Percentiles rank a stretch among this genome's conserved stretches.
phyloP scores from a whole-genome alignment of 441 rosid genomes.

The Geranium incanum region DNA sequence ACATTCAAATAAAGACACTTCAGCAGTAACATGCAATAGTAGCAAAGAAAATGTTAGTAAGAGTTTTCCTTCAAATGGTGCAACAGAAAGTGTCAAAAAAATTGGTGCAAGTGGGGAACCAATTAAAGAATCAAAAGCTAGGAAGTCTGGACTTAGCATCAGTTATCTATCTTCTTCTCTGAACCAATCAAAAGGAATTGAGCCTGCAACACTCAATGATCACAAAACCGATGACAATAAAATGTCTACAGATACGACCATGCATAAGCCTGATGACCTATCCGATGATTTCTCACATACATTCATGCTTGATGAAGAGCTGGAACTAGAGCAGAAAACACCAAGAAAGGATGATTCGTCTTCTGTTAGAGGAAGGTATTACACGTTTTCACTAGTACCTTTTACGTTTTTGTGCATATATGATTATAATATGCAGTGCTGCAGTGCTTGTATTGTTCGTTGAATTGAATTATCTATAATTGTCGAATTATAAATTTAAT shows the following conservation, averaged over 20 bases:
- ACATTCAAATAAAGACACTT: constrained; percentile 23
- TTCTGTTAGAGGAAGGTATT: constrained; percentile 46
- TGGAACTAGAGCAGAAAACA: constrained; percentile 73
- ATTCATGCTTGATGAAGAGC: constrained; percentile 91
- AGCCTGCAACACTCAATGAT: constrained; percentile 25
- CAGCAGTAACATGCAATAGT: constrained; percentile 21
- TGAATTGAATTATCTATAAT: background rate
- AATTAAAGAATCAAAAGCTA: constrained; percentile 18
- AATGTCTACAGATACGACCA: constrained; percentile 22
- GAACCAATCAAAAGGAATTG: constrained; percentile 29
- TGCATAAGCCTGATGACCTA: constrained; percentile 37
- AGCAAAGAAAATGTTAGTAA: constrained; percentile 18
- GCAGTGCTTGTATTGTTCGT: background rate
- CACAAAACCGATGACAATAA: constrained; percentile 16
- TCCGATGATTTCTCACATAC: constrained; percentile 66
- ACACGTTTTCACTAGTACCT: constrained; percentile 5
- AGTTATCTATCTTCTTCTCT: constrained; percentile 17
- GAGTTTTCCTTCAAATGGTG: constrained; percentile 20
- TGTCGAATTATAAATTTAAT: background rate
- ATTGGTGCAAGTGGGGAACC: constrained; percentile 19
- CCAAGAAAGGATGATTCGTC: constrained; percentile 32
- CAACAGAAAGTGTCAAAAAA: constrained; percentile 14
- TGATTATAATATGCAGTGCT: background rate
- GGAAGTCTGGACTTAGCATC: constrained; percentile 24
- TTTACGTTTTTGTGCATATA: background rate